phyloP scores from a whole-genome alignment of 805 yeast species.

The Yamadazyma sp. region DNA sequence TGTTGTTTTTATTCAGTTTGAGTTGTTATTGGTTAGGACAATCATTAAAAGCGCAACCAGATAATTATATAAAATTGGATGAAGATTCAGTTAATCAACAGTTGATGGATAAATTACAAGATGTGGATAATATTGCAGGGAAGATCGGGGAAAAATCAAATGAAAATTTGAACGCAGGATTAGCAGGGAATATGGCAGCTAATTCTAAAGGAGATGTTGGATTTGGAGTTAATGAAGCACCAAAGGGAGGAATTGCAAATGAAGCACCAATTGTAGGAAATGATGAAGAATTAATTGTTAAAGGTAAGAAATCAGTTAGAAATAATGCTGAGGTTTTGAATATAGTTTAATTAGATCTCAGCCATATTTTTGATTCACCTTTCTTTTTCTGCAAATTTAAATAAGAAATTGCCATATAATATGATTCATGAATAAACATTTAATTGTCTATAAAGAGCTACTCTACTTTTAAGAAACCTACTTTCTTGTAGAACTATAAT shows the following conservation, averaged over 20 bases:
- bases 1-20: slow-evolving; percentile 33
- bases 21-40: slow-evolving; percentile 35
- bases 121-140: slow-evolving; percentile 19
- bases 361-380: too few species aligned
- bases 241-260: slow-evolving; percentile 46
- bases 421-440: background rate
- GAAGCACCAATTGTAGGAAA: slow-evolving; percentile 43
- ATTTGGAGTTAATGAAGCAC: slow-evolving; percentile 40
- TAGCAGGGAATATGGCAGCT: slow-evolving; percentile 37
- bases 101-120: slow-evolving; percentile 16
- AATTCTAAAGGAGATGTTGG: slow-evolving; percentile 40
- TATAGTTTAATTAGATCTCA: too few species aligned
- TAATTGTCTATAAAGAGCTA: background rate
- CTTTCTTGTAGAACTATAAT: too few species aligned
- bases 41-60: slow-evolving; percentile 28
- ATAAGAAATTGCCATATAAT: background rate
- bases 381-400: too few species aligned
- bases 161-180: slow-evolving; percentile 30
- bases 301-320: slow-evolving; percentile 15
- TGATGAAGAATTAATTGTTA: slow-evolving; percentile 26
- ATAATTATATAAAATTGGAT: slow-evolving; percentile 21
- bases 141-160: slow-evolving; percentile 14
- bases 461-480: too few species aligned
- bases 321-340: too few species aligned
- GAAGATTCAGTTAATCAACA: slow-evolving; percentile 6